phyloP scores from a whole-genome alignment of 2,329 filamentous ascomycete genomes.

The Mariannaea elegans region DNA sequence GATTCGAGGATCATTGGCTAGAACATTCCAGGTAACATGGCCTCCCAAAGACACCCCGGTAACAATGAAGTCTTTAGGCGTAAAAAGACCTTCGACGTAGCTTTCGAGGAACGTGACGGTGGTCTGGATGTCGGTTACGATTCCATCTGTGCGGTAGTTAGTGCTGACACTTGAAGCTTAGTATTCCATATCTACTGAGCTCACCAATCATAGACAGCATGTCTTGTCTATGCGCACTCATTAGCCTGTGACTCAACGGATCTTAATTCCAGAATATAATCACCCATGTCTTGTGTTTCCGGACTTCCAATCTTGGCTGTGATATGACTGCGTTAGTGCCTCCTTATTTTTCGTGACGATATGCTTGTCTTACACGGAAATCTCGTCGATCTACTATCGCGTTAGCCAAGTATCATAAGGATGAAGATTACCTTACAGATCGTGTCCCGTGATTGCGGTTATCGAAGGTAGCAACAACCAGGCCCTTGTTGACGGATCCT shows the following conservation, averaged over 20 bases:
- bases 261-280: neutral
- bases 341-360: neutral
- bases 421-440: neutral
- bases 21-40: neutral
- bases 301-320: slow-evolving; percentile 2
- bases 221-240: neutral
- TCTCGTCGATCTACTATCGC: neutral
- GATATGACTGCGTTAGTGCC: neutral
- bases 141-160: neutral
- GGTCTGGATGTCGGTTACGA: neutral
- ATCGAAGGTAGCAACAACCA: slow-evolving; percentile 1
- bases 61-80: neutral
- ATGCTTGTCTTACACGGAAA: neutral
- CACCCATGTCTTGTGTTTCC: slow-evolving; percentile 2
- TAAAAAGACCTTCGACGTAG: slow-evolving; percentile 3
- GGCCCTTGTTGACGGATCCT: neutral
- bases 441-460: slow-evolving; percentile 7
- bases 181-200: neutral
- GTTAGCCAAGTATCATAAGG: neutral
- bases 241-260: neutral
- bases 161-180: neutral
- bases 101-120: slow-evolving; percentile 6
- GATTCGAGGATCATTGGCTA: neutral
- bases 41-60: slow-evolving; percentile 2
- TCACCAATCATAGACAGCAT: slow-evolving; percentile 7